Percentiles rank a stretch among this genome's conserved stretches.
phyloP scores from a whole-genome alignment of 139 green algal genomes.

The Ettlia oleoabundans region DNA sequence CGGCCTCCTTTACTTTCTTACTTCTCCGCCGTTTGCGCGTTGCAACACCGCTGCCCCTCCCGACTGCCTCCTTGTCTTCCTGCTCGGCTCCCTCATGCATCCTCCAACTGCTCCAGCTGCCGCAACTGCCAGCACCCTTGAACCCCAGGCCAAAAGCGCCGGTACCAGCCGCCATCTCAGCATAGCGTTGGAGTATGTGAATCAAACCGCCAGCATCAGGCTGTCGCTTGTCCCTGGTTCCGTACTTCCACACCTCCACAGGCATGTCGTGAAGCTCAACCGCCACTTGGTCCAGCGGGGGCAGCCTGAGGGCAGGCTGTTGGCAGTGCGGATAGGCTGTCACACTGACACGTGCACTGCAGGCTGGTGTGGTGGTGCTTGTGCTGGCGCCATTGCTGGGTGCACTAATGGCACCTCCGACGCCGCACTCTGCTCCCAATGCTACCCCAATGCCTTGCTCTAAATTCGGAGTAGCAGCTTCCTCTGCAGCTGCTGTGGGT shows the following conservation, averaged over 20 bases:
- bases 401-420: no score
- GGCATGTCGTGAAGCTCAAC: slow-evolving; percentile 65
- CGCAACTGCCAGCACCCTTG: not conserved
- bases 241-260: slow-evolving; percentile 40
- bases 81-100: no score
- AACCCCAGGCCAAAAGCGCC: not conserved
- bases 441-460: no score
- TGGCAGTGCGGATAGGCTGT: no score
- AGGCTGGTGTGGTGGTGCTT: not conserved
- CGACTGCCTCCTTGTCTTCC: not conserved
- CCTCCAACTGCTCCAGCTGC: no score
- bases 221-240: slow-evolving; percentile 35
- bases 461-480: no score
- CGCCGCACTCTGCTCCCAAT: no score
- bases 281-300: not conserved
- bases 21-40: not conserved
- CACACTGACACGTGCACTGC: no score
- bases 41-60: no score
- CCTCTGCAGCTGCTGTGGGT: not conserved
- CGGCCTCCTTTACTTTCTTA: not conserved
- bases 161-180: not conserved
- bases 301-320: no score
- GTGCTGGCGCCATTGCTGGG: not conserved
- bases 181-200: slow-evolving; percentile 42
- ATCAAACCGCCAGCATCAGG: not conserved